phyloP scores from a whole-genome alignment of 805 yeast genomes.

The Ascoidea rubescens region DNA sequence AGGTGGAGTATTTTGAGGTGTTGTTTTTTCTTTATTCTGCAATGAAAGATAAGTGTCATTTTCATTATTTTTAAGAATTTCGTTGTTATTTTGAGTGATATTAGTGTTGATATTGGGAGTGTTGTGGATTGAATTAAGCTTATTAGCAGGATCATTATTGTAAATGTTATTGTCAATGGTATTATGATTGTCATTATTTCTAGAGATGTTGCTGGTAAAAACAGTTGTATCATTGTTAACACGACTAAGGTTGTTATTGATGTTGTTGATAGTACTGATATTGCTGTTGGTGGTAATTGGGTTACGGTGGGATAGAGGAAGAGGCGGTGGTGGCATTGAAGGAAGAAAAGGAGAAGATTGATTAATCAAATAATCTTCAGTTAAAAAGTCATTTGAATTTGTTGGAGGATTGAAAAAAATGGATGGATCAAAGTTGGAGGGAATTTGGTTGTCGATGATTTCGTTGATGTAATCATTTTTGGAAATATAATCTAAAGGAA shows the following conservation, averaged over 20 bases:
- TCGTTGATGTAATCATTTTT: conserved; percentile 22
- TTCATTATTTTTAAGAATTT: no score
- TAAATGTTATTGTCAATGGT: conserved; percentile 9
- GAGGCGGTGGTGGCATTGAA: conserved; percentile 1
- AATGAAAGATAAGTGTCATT: no score
- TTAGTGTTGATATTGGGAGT: no score
- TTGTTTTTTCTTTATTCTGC: no score
- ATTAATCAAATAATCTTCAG: conserved; percentile 35
- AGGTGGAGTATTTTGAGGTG: no score
- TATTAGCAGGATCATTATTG: no score
- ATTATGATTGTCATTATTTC: neutral
- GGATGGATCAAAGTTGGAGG: conserved; percentile 14
- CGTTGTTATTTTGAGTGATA: no score
- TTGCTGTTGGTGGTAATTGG: neutral
- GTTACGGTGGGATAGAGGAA: neutral
- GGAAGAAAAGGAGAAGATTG: conserved; percentile 33
- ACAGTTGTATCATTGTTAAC: no score
- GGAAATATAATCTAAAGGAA: conserved; percentile 58
- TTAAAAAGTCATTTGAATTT: conserved; percentile 14
- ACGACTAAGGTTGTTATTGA: no score
- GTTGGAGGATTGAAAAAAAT: conserved; percentile 15
- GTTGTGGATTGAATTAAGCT: no score
- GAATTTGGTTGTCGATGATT: conserved; percentile 5
- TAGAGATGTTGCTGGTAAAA: no score
- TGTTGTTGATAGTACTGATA: neutral